phyloP scores from a whole-genome alignment of 495 filamentous ascomycete genomes.

The Daldinia loculata region DNA sequence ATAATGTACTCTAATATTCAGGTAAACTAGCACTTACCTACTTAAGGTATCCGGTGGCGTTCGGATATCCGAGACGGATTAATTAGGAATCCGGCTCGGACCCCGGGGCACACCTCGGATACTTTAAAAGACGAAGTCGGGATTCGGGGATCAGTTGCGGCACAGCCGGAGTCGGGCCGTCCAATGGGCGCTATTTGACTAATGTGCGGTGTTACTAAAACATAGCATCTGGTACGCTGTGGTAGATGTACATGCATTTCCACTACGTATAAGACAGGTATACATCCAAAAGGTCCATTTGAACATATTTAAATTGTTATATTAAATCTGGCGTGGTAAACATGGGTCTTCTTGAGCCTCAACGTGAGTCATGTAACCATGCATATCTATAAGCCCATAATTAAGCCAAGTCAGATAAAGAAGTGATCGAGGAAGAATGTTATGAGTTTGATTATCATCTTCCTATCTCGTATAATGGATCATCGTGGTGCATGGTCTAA shows the following conservation, averaged over 20 bases:
- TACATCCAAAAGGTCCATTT: no score
- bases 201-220: background rate
- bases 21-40: no score
- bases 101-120: background rate
- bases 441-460: no score
- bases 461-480: background rate
- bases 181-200: background rate
- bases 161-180: background rate
- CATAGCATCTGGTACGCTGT: background rate
- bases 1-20: background rate
- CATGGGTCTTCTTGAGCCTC: background rate
- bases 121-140: background rate
- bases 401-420: background rate
- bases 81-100: background rate
- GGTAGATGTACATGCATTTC: no score
- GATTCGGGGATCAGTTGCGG: background rate
- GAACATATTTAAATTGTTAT: no score
- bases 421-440: no score
- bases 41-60: background rate
- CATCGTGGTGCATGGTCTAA: background rate
- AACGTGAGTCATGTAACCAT: constrained; percentile 1
- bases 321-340: background rate
- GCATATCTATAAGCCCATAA: background rate
- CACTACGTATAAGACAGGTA: no score
- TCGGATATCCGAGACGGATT: background rate